These are phyloP conservation scores for Hemisphaericaspora lyxosophila DNA, from an alignment of 1,139 yeast species.

Conservation along the genomic window DNA sequence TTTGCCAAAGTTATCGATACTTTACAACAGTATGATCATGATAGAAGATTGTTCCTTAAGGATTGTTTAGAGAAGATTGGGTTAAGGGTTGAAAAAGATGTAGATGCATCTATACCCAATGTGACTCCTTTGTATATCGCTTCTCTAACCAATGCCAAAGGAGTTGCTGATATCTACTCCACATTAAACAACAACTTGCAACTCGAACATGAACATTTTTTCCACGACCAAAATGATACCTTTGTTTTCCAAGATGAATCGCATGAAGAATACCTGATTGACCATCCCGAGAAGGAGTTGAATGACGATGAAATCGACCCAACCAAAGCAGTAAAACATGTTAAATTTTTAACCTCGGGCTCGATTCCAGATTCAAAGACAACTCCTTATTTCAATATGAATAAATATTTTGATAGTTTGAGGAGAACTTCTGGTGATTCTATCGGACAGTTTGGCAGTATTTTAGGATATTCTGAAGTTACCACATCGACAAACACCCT, in stretches of 20 bases:
- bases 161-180: slow-evolving; percentile 25
- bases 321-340: slow-evolving; percentile 52
- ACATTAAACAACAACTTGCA: slow-evolving; percentile 41
- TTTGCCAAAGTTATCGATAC: slow-evolving; percentile 36
- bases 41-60: slow-evolving; percentile 56
- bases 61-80: slow-evolving; percentile 61
- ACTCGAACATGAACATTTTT: slow-evolving; percentile 38
- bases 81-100: slow-evolving; percentile 57
- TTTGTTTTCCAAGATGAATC: slow-evolving; percentile 44
- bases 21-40: slow-evolving; percentile 43
- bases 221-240: slow-evolving; percentile 55
- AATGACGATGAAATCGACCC: slow-evolving; percentile 47
- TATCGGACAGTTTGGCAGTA: slow-evolving; percentile 54
- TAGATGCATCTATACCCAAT: slow-evolving; percentile 55
- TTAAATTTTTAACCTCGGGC: slow-evolving; percentile 44
- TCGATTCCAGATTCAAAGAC: slow-evolving; percentile 44
- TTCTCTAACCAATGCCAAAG: slow-evolving; percentile 27
- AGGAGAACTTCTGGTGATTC: slow-evolving; percentile 23
- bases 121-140: slow-evolving; percentile 62
- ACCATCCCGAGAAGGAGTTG: slow-evolving; percentile 1
- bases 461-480: slow-evolving; percentile 79
- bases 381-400: slow-evolving; percentile 75
- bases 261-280: slow-evolving; percentile 13
- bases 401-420: slow-evolving; percentile 52
- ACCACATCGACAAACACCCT: slow-evolving; percentile 84